phyloP scores from a whole-genome alignment of 1,284 basidiomycete species.

The Meira nashicola region DNA sequence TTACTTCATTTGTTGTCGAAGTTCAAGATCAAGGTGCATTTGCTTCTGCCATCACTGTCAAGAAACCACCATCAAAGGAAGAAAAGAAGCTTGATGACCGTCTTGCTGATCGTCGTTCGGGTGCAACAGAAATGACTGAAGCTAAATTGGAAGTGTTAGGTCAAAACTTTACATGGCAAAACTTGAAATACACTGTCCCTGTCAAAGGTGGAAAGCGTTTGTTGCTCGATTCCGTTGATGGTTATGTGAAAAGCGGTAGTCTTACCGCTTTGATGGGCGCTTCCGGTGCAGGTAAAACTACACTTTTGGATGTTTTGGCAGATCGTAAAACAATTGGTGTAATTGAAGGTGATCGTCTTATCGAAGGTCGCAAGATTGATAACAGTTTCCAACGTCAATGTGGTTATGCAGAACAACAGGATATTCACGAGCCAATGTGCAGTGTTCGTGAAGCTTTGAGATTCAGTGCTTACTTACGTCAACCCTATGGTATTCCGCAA shows the following conservation, averaged over 20 bases:
- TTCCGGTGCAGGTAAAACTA: constrained; percentile 64
- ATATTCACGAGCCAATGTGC: constrained; percentile 74
- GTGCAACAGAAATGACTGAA: constrained; percentile 25
- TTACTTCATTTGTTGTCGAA: constrained; percentile 40
- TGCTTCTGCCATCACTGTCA: constrained; percentile 46
- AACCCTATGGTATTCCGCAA: constrained; percentile 64
- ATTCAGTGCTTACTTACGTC: constrained; percentile 76
- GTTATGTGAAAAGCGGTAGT: constrained; percentile 73
- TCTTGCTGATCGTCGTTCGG: constrained; percentile 22
- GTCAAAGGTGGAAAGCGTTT: constrained; percentile 60
- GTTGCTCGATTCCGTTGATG: constrained; percentile 72
- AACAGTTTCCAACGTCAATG: constrained; percentile 67
- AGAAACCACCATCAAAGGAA: constrained; percentile 40
- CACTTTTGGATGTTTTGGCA: constrained; percentile 73
- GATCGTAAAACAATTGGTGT: constrained; percentile 73
- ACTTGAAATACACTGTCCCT: constrained; percentile 57
- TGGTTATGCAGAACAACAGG: constrained; percentile 71
- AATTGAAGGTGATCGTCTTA: constrained; percentile 71
- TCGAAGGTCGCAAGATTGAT: constrained; percentile 70
- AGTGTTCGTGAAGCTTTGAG: constrained; percentile 76
- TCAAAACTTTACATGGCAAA: constrained; percentile 55
- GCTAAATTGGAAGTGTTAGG: constrained; percentile 37
- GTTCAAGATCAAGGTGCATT: constrained; percentile 35
- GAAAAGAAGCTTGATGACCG: constrained; percentile 33
- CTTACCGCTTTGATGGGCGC: constrained; percentile 70